A percentile compares a stretch with the other conserved stretches of the same genome.
Evolutionary conservation across 2,329 filamentous ascomycete genomes (phyloP).

Genomic region (Neonectria magnoliae): DNA sequence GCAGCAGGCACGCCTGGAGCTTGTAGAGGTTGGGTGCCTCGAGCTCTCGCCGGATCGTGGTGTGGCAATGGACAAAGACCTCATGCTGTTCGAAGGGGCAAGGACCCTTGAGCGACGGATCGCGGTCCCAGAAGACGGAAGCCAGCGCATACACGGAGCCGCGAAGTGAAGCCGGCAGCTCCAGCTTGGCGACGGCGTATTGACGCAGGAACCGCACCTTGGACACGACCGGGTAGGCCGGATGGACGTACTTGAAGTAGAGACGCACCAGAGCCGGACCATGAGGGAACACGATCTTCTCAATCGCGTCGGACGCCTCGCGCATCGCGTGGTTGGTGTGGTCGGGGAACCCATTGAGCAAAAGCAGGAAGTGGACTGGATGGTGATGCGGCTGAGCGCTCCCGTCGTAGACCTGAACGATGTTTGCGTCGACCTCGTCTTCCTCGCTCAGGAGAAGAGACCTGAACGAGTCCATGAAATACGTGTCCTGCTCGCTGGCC

Average conservation of each 20-base stretch:
- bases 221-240: conserved; percentile 55
- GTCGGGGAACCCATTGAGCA: conserved; percentile 57
- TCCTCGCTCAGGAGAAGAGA: conserved; percentile 57
- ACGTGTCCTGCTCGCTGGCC: conserved; percentile 57
- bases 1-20: conserved; percentile 57
- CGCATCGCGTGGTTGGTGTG: conserved; percentile 52
- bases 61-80: conserved; percentile 53
- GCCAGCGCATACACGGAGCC: conserved; percentile 58
- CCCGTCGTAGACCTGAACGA: conserved; percentile 54
- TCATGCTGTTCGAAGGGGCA: conserved; percentile 54
- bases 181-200: conserved; percentile 50
- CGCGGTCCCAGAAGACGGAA: conserved; percentile 53
- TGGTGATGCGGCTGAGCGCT: conserved; percentile 47
- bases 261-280: conserved; percentile 54
- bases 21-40: conserved; percentile 58
- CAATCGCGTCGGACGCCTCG: conserved; percentile 54
- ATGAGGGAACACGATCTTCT: conserved; percentile 53
- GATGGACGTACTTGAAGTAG: conserved; percentile 58
- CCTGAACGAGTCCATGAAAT: conserved; percentile 58
- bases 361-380: conserved; percentile 57
- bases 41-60: conserved; percentile 55
- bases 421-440: conserved; percentile 56
- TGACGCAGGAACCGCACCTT: conserved; percentile 55
- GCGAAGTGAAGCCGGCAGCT: conserved; percentile 56
- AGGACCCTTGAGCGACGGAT: conserved; percentile 42